Evolutionary conservation across 345 rosid species (phyloP).

Genomic region (Aurinia saxatilis): DNA sequence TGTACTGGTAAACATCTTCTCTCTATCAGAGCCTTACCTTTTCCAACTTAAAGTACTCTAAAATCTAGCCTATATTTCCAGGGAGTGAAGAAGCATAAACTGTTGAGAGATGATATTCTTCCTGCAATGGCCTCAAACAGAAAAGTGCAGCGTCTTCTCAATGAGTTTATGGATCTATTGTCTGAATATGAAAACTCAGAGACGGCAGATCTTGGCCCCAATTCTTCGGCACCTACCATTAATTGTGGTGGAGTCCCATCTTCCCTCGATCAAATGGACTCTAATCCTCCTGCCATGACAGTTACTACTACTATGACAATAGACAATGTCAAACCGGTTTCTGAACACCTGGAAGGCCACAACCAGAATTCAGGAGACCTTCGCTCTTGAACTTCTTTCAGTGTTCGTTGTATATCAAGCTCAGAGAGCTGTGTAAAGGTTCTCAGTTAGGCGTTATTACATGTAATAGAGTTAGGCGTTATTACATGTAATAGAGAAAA

Average conservation of each 20-base stretch:
- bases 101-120: conserved; percentile 78
- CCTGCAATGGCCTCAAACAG: conserved; percentile 97
- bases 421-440: conserved; percentile 20
- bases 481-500: not conserved
- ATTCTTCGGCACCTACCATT: not conserved
- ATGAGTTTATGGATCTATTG: conserved; percentile 87
- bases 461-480: conserved; percentile 3
- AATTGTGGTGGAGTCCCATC: conserved; percentile 20
- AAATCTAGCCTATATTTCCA: conserved; percentile 24
- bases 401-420: conserved; percentile 23
- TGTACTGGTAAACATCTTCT: conserved; percentile 61
- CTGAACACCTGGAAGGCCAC: not conserved
- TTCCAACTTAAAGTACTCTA: not conserved
- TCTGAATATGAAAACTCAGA: conserved; percentile 65
- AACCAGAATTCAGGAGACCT: not conserved
- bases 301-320: conserved; percentile 10
- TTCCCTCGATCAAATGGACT: conserved; percentile 24
- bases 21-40: not conserved
- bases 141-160: conserved; percentile 91
- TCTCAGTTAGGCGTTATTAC: conserved; percentile 11
- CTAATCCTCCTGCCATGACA: conserved; percentile 14
- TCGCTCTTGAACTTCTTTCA: conserved; percentile 10
- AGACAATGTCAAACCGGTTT: conserved; percentile 17
- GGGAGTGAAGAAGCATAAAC: conserved; percentile 95
- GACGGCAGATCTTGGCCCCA: conserved; percentile 14